Evolutionary conservation across 208 protist species (phyloP).

Genomic region (Trypanosoma avium): DNA sequence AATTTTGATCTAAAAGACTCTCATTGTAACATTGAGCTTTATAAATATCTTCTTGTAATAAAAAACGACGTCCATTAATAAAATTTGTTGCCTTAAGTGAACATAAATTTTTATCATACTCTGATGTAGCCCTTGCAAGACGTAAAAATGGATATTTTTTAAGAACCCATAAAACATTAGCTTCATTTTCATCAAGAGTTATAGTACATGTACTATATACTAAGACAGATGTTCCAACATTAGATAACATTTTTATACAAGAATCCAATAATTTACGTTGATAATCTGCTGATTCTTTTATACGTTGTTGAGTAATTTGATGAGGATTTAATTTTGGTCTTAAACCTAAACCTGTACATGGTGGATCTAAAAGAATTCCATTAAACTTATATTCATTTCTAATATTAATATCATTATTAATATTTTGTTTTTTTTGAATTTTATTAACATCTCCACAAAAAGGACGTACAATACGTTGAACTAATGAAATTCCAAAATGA

Average conservation of each 20-base stretch:
- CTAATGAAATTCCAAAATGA: slow-evolving; percentile 32
- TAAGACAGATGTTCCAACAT: slow-evolving; percentile 24
- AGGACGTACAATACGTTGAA: neutral
- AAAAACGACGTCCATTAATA: slow-evolving; percentile 9
- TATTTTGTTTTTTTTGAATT: slow-evolving; percentile 2
- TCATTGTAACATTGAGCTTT: slow-evolving; percentile 30
- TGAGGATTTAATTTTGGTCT: slow-evolving; percentile 66
- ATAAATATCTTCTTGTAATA: slow-evolving; percentile 33
- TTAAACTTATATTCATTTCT: slow-evolving; percentile 38
- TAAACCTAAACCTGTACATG: slow-evolving; percentile 82
- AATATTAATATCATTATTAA: neutral
- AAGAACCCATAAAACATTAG: slow-evolving; percentile 59
- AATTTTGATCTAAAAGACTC: neutral
- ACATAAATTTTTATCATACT: slow-evolving; percentile 34
- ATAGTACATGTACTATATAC: slow-evolving; percentile 77
- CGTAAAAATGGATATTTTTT: slow-evolving; percentile 36
- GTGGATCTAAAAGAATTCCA: slow-evolving; percentile 76
- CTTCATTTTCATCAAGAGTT: slow-evolving; percentile 81
- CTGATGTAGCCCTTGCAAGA: slow-evolving; percentile 40
- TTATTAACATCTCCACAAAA: slow-evolving; percentile 28
- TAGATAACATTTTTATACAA: slow-evolving; percentile 41
- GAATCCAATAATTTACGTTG: slow-evolving; percentile 76
- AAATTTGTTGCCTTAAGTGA: slow-evolving; percentile 12
- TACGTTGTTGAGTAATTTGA: slow-evolving; percentile 24
- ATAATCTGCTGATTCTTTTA: slow-evolving; percentile 56